These are phyloP conservation scores for Diaporthe capsici DNA, from an alignment of 2,329 filamentous ascomycete species.

Conservation along the genomic window DNA sequence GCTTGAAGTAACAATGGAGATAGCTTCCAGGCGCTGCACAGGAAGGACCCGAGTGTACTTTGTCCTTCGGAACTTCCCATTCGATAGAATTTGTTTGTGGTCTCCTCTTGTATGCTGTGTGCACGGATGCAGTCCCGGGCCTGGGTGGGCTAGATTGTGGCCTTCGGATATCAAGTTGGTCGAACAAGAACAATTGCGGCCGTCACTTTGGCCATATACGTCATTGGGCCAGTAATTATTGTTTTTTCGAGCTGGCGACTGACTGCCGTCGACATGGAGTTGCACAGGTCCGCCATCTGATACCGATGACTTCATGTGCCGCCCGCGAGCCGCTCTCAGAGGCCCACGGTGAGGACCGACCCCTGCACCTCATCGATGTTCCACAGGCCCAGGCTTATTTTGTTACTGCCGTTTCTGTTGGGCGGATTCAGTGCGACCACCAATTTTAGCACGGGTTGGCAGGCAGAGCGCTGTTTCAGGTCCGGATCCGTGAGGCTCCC, in stretches of 20 bases:
- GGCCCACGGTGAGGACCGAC: not conserved
- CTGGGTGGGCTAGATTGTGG: not conserved
- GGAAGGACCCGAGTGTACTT: not conserved
- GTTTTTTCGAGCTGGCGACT: not conserved
- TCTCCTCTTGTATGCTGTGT: not conserved
- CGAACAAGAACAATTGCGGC: not conserved
- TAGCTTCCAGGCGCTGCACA: not conserved
- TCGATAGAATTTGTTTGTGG: not conserved
- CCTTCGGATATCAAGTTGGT: not conserved
- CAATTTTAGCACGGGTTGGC: conserved; percentile 8
- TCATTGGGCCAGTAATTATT: not conserved
- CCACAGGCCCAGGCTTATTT: conserved; percentile 6
- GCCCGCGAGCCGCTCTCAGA: not conserved
- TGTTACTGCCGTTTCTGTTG: conserved; percentile 7
- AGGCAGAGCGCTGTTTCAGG: conserved; percentile 10
- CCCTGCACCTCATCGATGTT: not conserved
- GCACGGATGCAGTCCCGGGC: not conserved
- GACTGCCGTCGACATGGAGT: not conserved
- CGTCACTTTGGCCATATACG: not conserved
- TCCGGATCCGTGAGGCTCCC: conserved; percentile 15
- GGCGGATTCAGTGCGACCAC: conserved; percentile 11
- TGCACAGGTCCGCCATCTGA: not conserved
- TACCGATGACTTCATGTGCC: conserved; percentile 25
- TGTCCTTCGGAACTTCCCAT: not conserved
- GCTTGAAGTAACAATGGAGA: not conserved